Conservation (phyloP, 768 basidiomycete species). For the Amanita muscaria region DNA sequence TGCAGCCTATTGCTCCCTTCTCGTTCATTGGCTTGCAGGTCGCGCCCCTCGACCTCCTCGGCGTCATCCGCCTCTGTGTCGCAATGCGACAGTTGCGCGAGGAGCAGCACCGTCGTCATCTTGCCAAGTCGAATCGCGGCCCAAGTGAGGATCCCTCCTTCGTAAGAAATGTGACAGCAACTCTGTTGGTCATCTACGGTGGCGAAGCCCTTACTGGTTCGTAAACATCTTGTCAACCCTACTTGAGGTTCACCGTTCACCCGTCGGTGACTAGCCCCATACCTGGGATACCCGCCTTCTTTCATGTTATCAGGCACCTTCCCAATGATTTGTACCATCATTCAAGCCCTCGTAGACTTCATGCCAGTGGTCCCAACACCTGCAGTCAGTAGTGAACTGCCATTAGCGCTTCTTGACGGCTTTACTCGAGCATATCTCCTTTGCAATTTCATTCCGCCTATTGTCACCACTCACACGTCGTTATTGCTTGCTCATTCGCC, state of each 20-base stretch:
- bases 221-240: neutral
- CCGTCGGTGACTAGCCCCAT: constrained; percentile 37
- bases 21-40: constrained; percentile 55
- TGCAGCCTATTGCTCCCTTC: constrained; percentile 57
- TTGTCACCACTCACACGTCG: constrained; percentile 46
- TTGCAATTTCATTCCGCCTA: constrained; percentile 67
- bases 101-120: constrained; percentile 33
- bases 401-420: constrained; percentile 67
- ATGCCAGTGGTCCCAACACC: constrained; percentile 50
- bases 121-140: constrained; percentile 27
- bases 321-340: constrained; percentile 49
- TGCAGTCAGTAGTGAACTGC: constrained; percentile 54
- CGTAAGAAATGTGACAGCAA: constrained; percentile 45
- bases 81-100: constrained; percentile 62
- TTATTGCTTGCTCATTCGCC: constrained; percentile 53
- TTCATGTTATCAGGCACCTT: constrained; percentile 71
- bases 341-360: constrained; percentile 53
- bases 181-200: constrained; percentile 64
- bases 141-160: constrained; percentile 46
- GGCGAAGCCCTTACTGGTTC: constrained; percentile 66
- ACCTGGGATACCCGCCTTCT: constrained; percentile 60
- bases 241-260: neutral
- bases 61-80: constrained; percentile 61
- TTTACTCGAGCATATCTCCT: constrained; percentile 72
- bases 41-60: constrained; percentile 58